Percentiles rank a stretch among this genome's conserved stretches.
phyloP scores from a whole-genome alignment of 257 asterid species.

The Solanum neorickii region DNA sequence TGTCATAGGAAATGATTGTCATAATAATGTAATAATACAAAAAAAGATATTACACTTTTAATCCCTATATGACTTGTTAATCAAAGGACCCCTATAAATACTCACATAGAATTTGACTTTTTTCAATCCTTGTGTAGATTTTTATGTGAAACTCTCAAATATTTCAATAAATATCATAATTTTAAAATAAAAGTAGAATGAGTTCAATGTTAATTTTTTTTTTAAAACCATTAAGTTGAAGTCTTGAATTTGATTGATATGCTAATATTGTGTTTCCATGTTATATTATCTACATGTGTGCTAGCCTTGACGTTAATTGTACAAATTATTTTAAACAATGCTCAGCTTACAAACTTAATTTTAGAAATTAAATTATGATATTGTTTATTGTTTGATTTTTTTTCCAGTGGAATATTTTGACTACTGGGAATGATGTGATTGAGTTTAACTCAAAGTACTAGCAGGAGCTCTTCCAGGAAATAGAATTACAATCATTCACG shows the following conservation, averaged over 20 bases:
- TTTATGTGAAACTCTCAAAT: neutral
- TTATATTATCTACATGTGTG: neutral
- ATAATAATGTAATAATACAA: too few relatives aligned
- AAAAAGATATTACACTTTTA: neutral
- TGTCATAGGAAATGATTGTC: neutral
- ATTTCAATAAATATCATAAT: neutral
- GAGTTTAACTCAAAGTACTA: conserved; percentile 40
- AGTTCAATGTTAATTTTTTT: neutral
- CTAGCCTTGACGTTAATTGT: neutral
- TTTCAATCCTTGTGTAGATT: neutral
- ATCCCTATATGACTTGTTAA: neutral
- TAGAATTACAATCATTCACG: too few relatives aligned
- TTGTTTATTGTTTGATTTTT: neutral
- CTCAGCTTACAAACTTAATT: neutral
- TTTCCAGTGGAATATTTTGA: conserved; percentile 58
- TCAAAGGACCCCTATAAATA: neutral
- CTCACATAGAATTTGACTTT: neutral
- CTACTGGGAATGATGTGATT: conserved; percentile 25
- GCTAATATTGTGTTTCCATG: neutral
- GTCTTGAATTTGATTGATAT: neutral
- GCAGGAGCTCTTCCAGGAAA: conserved; percentile 27
- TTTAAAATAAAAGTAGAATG: neutral
- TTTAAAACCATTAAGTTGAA: neutral
- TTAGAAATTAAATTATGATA: neutral
- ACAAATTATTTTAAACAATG: neutral